Evolutionary conservation across 2,329 filamentous ascomycete genomes (phyloP), one percentile per base, ranked within the genome.

Genomic region (Ramularia endophylla): DNA sequence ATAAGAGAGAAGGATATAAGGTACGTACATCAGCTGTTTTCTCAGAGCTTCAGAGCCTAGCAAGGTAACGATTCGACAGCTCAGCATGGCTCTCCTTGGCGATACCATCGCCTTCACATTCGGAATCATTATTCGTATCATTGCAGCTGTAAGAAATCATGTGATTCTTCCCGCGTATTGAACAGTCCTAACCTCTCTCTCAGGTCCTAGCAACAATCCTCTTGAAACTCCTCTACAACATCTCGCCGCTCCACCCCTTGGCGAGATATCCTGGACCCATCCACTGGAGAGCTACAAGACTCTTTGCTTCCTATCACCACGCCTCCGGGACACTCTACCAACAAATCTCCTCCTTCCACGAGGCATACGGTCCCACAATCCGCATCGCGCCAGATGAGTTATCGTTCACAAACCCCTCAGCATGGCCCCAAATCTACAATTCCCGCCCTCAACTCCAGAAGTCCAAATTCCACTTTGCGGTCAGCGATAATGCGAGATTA

Each of bases 381-480:
- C 53, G 56, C 4, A 53, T 59, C 38, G 52, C 56, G 12, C 56
- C 56, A 2, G 54, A 57, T 25, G 56, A 59, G 33, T 48, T 59
- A 3, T 55, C 51, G 12, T 51, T 58, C 36, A 54, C 53, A 31
- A 39, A 47, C 15, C 56, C 56, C 2, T 47, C 47, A 38, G 49
- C 48, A 28, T 50, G 48, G 27, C 28, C 46, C 2, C 49, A 55
- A 27, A 58, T 59, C 32, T 59, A 54, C 48, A 53, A 54, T 31
- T 44, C 48, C 15, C 46, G 51, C 8, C 51, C 51, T 8, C 51
- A 54, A 30, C 41, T 54, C 7, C 30, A 18, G 17, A 54, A 54
- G 33, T 45, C 49, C 1, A 9, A 18, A 2, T 54, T 37, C 37
- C 51, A 54, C 33, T 54, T 52, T 19, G 40, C 37, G 4, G 34